phyloP scores from a whole-genome alignment of 2,329 filamentous ascomycete genomes.

The Zalaria obscura region DNA sequence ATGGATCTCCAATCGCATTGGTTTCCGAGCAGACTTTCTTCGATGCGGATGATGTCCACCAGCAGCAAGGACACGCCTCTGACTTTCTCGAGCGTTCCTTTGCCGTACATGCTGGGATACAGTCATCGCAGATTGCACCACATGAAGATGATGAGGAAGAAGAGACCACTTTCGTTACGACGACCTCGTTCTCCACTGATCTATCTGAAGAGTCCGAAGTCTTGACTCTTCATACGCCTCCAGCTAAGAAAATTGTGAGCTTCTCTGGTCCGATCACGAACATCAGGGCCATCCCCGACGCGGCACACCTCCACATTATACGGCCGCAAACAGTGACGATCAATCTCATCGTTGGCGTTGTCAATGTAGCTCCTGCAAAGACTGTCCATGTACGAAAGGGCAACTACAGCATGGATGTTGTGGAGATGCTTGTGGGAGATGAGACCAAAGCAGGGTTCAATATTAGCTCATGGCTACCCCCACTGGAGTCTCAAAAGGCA shows the following conservation, averaged over 20 bases:
- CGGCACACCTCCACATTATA: slow-evolving; percentile 50
- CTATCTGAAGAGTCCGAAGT: slow-evolving; percentile 13
- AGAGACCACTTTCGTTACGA: slow-evolving; percentile 22
- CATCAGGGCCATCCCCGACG: slow-evolving; percentile 56
- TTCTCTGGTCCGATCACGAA: slow-evolving; percentile 40
- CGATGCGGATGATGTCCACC: too few relatives aligned
- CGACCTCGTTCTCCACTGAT: slow-evolving; percentile 16
- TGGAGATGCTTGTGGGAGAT: slow-evolving; percentile 73
- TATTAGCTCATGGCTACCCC: slow-evolving; percentile 68
- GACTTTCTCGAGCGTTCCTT: slow-evolving; percentile 72
- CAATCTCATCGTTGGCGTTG: slow-evolving; percentile 67
- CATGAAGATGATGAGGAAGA: slow-evolving; percentile 13
- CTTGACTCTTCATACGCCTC: slow-evolving; percentile 2
- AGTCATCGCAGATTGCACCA: slow-evolving; percentile 43
- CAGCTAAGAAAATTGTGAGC: slow-evolving; percentile 7
- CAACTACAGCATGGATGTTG: slow-evolving; percentile 40
- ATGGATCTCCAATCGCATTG: too few relatives aligned
- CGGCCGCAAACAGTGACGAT: slow-evolving; percentile 69
- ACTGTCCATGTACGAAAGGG: slow-evolving; percentile 51
- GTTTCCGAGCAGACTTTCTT: too few relatives aligned
- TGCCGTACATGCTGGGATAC: slow-evolving; percentile 50
- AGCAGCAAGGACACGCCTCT: slow-evolving; percentile 20
- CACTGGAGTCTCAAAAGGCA: slow-evolving; percentile 14
- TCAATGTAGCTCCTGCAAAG: slow-evolving; percentile 54
- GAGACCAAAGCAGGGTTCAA: slow-evolving; percentile 70